Percentiles rank a stretch among this genome's conserved stretches.
Conservation (phyloP, 192 early-diverging fungal species). For the Radiomyces spectabilis region DNA sequence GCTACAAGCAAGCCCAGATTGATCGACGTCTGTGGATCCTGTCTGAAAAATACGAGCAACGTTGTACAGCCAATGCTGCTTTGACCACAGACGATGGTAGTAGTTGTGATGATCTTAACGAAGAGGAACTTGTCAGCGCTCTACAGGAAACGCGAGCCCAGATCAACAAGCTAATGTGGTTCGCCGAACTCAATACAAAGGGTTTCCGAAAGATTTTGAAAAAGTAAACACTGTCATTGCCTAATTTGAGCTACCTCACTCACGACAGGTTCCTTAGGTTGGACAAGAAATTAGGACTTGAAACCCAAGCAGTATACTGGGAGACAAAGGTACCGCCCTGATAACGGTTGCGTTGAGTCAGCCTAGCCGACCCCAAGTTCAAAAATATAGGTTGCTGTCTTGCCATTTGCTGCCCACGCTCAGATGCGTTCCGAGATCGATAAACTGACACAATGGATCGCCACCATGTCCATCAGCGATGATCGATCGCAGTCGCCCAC, state of each 20-base stretch:
- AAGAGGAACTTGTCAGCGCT: slow-evolving; percentile 35
- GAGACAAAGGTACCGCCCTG: slow-evolving; percentile 42
- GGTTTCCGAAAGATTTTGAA: slow-evolving; percentile 50
- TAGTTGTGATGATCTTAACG: slow-evolving; percentile 1
- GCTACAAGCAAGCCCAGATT: slow-evolving; percentile 69
- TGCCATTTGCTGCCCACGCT: slow-evolving; percentile 35
- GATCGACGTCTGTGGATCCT: slow-evolving; percentile 60
- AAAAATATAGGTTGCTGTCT: slow-evolving; percentile 16
- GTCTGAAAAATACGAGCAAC: slow-evolving; percentile 38
- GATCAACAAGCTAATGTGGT: slow-evolving; percentile 40
- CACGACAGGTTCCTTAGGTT: slow-evolving; percentile 34
- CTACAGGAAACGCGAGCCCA: slow-evolving; percentile 37
- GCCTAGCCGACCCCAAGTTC: no score
- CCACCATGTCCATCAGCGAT: not conserved
- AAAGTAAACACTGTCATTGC: slow-evolving; percentile 36
- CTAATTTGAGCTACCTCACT: not conserved
- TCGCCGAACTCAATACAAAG: slow-evolving; percentile 42
- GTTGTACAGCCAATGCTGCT: not conserved
- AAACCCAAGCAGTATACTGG: slow-evolving; percentile 32
- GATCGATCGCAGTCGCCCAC: not conserved
- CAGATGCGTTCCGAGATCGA: slow-evolving; percentile 4
- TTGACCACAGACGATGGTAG: slow-evolving; percentile 2
- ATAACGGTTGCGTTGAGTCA: no score
- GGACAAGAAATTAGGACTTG: slow-evolving; percentile 36
- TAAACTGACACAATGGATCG: slow-evolving; percentile 10